Evolutionary conservation across 2,329 filamentous ascomycete genomes (phyloP), one percentile per base, ranked within the genome.

Genomic region (Tolypocladium album): DNA sequence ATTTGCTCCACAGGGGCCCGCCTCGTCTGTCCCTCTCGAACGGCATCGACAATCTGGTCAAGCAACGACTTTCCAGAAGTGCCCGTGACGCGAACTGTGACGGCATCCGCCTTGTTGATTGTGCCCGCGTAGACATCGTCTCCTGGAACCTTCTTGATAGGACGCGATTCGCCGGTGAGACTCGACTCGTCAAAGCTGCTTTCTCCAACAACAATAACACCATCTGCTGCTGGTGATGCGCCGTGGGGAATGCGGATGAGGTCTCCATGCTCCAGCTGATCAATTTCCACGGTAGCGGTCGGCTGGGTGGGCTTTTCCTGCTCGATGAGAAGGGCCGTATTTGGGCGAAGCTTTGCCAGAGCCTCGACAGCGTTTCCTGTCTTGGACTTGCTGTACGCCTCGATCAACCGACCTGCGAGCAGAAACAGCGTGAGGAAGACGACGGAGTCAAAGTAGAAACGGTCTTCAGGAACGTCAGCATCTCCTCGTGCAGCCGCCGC

Each of bases 401-500:
- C 93, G 15, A 92, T 84, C 56, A 88, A 81, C n/a, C 88, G 80
- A 1, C 87, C 87, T 39, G 81, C 72, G 1, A 97, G 84, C 27
- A 97, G 82, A 70, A 97, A 97, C 63, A 97, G 80, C 0, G 92
- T 96, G 60, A 97, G 72, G 64, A 97, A 96, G 3, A 96, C 89
- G 1, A 97, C 92, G 0, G 92, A 91, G 71, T 97, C 93, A 70
- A 96, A 97, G 72, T 96, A 97, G 22, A 87, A 84, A 20, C 81
- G 75, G 56, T 80, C 78, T 40, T 79, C 75, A 58, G 77, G 71
- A 57, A 70, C 67, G 3, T 68, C 63, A 4, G 69, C 69, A 13
- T 75, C 68, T 22, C 73, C 68, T 3, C 78, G 78, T 5, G 79
- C 82, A 4, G 86, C 83, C 0, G 73, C 75, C 8, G 85, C 83